Percentiles rank a stretch among this genome's conserved stretches.
These are phyloP conservation scores for Russula dissimulans DNA, from an alignment of 768 basidiomycete genomes.

Conservation along the genomic window DNA sequence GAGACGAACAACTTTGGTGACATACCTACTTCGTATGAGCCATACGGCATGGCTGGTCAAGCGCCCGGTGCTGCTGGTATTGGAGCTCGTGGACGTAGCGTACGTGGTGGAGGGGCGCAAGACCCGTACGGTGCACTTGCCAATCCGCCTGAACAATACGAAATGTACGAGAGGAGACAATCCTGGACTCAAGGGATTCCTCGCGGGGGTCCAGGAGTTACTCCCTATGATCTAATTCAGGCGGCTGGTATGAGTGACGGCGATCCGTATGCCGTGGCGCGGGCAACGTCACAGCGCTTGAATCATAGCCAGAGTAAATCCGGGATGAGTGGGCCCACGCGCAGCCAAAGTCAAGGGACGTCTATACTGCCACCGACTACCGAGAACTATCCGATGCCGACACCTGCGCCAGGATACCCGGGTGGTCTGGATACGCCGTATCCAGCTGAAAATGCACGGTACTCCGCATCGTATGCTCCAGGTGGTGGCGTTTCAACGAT, in stretches of 20 bases:
- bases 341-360: slow-evolving; percentile 19
- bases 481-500: background rate
- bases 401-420: slow-evolving; percentile 1
- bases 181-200: slow-evolving; percentile 7
- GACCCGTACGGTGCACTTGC: slow-evolving; percentile 35
- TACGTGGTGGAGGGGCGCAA: slow-evolving; percentile 25
- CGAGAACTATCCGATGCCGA: background rate
- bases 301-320: background rate
- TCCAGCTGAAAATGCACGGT: slow-evolving; percentile 1
- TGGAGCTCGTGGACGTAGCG: slow-evolving; percentile 28
- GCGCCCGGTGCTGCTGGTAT: slow-evolving; percentile 33
- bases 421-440: background rate
- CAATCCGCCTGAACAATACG: slow-evolving; percentile 23
- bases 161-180: slow-evolving; percentile 18
- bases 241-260: slow-evolving; percentile 11
- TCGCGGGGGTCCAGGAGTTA: background rate
- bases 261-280: slow-evolving; percentile 19
- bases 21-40: slow-evolving; percentile 30
- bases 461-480: slow-evolving; percentile 2
- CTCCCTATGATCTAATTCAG: slow-evolving; percentile 13
- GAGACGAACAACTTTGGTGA: slow-evolving; percentile 46
- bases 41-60: slow-evolving; percentile 25
- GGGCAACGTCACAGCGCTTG: slow-evolving; percentile 6
- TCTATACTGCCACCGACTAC: slow-evolving; percentile 11
- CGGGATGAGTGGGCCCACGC: background rate